These are phyloP conservation scores for Rubia balearica DNA, from an alignment of 305 asterid species.

Conservation along the genomic window DNA sequence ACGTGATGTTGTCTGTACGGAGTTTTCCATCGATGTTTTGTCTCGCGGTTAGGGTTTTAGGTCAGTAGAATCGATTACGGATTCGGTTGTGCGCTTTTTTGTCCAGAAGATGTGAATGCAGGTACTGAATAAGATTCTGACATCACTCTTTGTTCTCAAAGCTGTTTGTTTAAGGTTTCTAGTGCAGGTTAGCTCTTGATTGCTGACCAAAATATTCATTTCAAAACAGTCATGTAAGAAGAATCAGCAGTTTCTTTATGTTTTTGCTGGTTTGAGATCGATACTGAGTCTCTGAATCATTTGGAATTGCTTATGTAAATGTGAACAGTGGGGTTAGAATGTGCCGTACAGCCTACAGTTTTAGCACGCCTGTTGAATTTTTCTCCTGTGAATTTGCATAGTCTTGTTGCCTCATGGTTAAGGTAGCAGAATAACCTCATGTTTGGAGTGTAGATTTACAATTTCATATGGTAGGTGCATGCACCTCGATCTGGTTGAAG, in stretches of 20 bases:
- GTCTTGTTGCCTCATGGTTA: not conserved
- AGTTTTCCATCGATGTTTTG: not conserved
- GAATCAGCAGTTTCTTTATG: not conserved
- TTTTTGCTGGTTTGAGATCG: too few relatives aligned
- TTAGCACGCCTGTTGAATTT: not conserved
- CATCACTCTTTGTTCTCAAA: too few relatives aligned
- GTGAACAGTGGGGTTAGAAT: not conserved
- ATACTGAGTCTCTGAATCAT: not conserved
- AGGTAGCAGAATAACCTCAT: too few relatives aligned
- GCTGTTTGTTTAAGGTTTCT: not conserved
- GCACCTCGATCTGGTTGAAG: not conserved
- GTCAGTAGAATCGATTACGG: not conserved
- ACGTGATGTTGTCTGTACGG: not conserved
- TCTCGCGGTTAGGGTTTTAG: slow-evolving; percentile 2
- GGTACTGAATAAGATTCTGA: not conserved
- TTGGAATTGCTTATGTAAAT: not conserved
- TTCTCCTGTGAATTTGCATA: not conserved
- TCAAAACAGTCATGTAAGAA: not conserved
- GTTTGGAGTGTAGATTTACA: not conserved
- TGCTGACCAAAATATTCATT: not conserved
- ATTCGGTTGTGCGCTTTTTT: not conserved
- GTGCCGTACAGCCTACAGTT: not conserved
- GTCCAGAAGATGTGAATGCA: not conserved
- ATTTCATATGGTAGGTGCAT: too few relatives aligned
- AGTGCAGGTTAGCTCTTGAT: not conserved